Percentiles rank a stretch among this genome's conserved stretches.
Conservation (phyloP, 768 basidiomycete species). For the Candolleomyces eurysporus region DNA sequence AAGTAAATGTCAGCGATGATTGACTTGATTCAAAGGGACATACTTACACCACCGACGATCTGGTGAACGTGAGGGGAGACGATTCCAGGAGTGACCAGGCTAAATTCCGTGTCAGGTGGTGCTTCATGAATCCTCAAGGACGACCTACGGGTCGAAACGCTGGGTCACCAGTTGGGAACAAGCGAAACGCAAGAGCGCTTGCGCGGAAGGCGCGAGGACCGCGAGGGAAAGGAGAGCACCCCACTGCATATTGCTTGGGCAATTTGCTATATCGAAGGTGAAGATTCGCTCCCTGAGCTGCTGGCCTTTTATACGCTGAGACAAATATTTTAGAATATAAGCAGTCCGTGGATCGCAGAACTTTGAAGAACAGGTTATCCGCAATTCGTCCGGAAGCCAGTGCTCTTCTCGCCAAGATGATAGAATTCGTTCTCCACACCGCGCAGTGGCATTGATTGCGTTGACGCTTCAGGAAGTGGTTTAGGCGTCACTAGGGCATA, state of each 20-base stretch:
- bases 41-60: not conserved
- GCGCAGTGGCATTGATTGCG: not conserved
- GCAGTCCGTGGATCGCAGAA: not conserved
- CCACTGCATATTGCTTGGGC: conserved; percentile 2
- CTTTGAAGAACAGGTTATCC: not conserved
- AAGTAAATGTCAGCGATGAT: not conserved
- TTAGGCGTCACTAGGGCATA: not conserved
- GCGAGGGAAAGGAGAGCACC: conserved; percentile 9
- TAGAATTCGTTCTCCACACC: not conserved
- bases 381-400: not conserved
- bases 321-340: not conserved
- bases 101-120: not conserved
- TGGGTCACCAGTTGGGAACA: not conserved
- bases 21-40: not conserved
- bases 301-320: not conserved
- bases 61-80: not conserved
- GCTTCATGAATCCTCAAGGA: not conserved
- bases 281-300: not conserved
- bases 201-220: conserved; percentile 5
- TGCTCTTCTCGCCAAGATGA: not conserved
- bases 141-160: not conserved
- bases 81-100: not conserved
- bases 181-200: not conserved
- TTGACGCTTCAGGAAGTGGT: not conserved
- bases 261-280: not conserved